Conservation (phyloP, 768 basidiomycete genomes). For the Amanita rubescens region DNA sequence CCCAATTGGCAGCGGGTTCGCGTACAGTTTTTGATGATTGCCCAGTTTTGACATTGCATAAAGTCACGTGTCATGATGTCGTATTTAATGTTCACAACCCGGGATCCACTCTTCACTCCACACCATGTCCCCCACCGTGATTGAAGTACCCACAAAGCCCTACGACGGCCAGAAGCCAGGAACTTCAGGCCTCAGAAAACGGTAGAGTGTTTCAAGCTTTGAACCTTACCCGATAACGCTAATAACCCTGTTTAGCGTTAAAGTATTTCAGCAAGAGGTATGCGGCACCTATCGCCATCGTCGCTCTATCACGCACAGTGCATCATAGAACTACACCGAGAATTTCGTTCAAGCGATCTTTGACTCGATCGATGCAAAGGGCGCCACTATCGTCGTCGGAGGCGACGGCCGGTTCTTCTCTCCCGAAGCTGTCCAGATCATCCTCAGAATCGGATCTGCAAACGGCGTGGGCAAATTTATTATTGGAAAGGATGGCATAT, state of each 20-base stretch:
- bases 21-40: neutral
- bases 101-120: neutral
- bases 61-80: neutral
- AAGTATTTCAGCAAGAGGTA: conserved; percentile 98
- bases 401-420: conserved; percentile 96
- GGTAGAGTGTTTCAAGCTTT: too few species aligned
- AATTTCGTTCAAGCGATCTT: conserved; percentile 96
- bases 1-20: too few species aligned
- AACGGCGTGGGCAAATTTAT: conserved; percentile 92
- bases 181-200: conserved; percentile 94
- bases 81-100: neutral
- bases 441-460: conserved; percentile 89
- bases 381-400: conserved; percentile 85
- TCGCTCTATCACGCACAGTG: conserved; percentile 7
- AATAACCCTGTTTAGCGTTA: conserved; percentile 55
- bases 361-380: conserved; percentile 77
- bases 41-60: neutral
- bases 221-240: conserved; percentile 11
- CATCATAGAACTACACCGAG: conserved; percentile 95
- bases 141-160: conserved; percentile 75
- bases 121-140: conserved; percentile 41
- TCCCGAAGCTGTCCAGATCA: conserved; percentile 80
- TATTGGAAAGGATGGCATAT: conserved; percentile 83
- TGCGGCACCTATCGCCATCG: conserved; percentile 18
- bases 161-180: conserved; percentile 96